Percentiles rank a stretch among this genome's conserved stretches.
These are phyloP conservation scores for Agastache rugosa DNA, from an alignment of 257 asterid genomes.

Conservation along the genomic window DNA sequence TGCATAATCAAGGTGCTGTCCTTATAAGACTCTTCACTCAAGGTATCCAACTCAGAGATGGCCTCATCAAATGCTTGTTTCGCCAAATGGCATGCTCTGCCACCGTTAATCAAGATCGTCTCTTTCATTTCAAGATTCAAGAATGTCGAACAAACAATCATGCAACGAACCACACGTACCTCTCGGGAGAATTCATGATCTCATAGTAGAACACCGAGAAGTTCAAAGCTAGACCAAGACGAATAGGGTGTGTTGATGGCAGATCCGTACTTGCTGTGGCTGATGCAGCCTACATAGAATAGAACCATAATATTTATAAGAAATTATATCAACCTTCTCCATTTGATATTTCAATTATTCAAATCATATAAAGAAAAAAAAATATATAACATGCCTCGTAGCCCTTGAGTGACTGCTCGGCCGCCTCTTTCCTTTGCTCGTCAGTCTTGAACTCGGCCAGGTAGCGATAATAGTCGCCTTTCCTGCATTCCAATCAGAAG, in stretches of 20 bases:
- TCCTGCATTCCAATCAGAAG: conserved; percentile 53
- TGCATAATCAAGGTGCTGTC: conserved; percentile 98
- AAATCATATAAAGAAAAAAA: not conserved
- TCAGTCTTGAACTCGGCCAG: conserved; percentile 91
- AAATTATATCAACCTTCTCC: not conserved
- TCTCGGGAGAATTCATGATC: conserved; percentile 93
- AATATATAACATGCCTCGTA: conserved; percentile 62
- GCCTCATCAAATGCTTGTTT: conserved; percentile 97
- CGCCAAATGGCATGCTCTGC: conserved; percentile 95
- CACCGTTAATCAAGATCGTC: not conserved
- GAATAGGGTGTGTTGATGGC: conserved; percentile 93
- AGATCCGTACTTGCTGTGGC: conserved; percentile 77
- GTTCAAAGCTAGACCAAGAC: conserved; percentile 95
- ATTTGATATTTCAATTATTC: not conserved
- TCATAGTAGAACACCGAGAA: conserved; percentile 96
- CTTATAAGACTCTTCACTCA: conserved; percentile 93
- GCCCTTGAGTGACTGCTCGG: conserved; percentile 85
- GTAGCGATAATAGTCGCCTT: conserved; percentile 88
- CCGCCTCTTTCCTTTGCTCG: conserved; percentile 76
- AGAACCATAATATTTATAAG: not conserved
- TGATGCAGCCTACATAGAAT: conserved; percentile 67
- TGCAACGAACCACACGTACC: conserved; percentile 38
- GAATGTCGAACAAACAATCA: not conserved
- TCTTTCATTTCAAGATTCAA: not conserved
- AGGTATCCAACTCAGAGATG: conserved; percentile 84